Conservation (phyloP, 1,284 basidiomycete genomes). For the Hemileia vastatrix region DNA sequence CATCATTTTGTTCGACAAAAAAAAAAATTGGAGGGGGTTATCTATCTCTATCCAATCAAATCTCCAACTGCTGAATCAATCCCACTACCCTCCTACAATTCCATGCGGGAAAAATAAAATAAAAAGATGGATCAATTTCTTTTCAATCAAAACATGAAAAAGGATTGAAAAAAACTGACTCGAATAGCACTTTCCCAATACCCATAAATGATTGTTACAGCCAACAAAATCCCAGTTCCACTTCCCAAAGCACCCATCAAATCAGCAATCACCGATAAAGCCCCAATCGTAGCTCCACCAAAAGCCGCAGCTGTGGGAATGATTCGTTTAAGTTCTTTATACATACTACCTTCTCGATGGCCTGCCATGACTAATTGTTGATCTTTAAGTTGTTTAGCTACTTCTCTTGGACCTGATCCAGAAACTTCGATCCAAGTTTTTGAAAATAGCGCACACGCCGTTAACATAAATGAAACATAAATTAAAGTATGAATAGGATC, state of each 20-base stretch:
- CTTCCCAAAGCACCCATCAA: constrained; percentile 90
- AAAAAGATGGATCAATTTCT: not conserved
- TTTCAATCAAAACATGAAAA: not conserved
- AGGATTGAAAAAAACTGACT: not conserved
- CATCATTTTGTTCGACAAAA: too few relatives aligned
- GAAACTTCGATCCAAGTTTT: constrained; percentile 99
- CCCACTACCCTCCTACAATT: constrained; percentile 20
- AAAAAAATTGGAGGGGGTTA: too few relatives aligned
- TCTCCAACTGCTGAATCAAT: constrained; percentile 22
- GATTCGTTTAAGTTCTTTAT: constrained; percentile 96
- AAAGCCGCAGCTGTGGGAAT: constrained; percentile 96
- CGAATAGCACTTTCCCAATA: constrained; percentile 48
- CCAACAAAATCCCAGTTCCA: constrained; percentile 95
- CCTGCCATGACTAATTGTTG: constrained; percentile 98
- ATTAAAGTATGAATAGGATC: constrained; percentile 89
- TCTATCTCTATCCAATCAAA: constrained; percentile 6
- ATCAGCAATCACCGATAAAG: constrained; percentile 90
- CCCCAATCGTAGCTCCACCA: constrained; percentile 87
- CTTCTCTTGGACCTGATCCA: constrained; percentile 84
- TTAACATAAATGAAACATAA: constrained; percentile 86
- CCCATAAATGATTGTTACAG: constrained; percentile 93
- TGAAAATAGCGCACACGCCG: constrained; percentile 91
- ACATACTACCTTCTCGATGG: constrained; percentile 93
- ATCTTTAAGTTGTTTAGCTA: constrained; percentile 97
- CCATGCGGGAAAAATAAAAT: not conserved